Evolutionary conservation across 192 early-diverging fungal species (phyloP), one percentile per base, ranked within the genome.

Genomic region (Allomyces macrogynus): DNA sequence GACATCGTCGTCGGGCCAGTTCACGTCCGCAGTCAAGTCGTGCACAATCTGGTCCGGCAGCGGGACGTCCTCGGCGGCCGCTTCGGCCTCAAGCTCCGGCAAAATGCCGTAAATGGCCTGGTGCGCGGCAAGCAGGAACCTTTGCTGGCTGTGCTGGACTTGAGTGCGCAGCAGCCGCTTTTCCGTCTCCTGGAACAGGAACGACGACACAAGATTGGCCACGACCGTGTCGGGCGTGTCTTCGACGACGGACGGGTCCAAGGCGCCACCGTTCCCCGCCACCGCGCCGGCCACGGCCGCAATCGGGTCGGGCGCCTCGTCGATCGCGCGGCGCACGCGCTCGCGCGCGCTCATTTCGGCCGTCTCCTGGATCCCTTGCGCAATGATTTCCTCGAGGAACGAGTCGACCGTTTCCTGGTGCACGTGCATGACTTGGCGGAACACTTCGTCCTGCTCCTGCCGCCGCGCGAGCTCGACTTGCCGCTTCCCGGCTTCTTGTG

Each of bases 351-450:
- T 71, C 10, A 70, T 24, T 22, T 71, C 67, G 0, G 77, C 70
- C 9, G 72, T 68, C 14, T 71, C 64, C 1, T 80, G 68, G 2
- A 85, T 65, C 11, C 67, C 63, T 3, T 66, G 72, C 5, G 57
- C 61, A 16, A 84, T 66, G 43, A 83, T 70, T 32, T 77, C 76
- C 63, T 81, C 81, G 61, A 84, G 65, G 57, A 71, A 83, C 26
- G 74, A 76, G 54, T 84, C 81, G 24, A 83, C 80, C 22, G 78
- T 81, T 57, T 81, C 78, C 60, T 78, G 75, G 64, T 83, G 77
- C 24, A 83, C 73, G 24, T 66, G 62, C 70, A 82, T 80, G 40
- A 83, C 67, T 63, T 79, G 78, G 23, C 79, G 69, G 62, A 81
- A 82, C 23, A 81, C 71, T 44, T 76, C 75, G 63, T 83, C 78